These are phyloP conservation scores for Penicillium concentricum DNA, from an alignment of 2,329 filamentous ascomycete species.

Conservation along the genomic window DNA sequence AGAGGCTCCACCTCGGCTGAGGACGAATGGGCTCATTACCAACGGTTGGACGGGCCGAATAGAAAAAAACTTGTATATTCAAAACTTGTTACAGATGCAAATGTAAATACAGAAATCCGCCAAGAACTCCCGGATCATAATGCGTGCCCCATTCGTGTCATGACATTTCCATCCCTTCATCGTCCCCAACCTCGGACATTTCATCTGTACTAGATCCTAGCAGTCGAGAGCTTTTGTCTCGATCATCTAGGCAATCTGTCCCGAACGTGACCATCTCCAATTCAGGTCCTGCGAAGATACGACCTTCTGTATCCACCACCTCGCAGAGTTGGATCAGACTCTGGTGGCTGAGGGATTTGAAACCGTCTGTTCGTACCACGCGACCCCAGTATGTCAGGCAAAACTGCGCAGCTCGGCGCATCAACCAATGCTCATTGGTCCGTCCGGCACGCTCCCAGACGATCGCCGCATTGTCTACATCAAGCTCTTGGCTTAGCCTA, in stretches of 20 bases:
- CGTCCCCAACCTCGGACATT: constrained; percentile 44
- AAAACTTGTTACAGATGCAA: neutral
- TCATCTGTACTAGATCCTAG: constrained; percentile 32
- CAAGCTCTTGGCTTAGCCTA: constrained; percentile 82
- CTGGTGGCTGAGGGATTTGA: constrained; percentile 73
- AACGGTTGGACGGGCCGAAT: constrained; percentile 15
- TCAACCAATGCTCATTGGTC: constrained; percentile 90
- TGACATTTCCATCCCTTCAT: constrained; percentile 49
- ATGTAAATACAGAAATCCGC: constrained; percentile 4
- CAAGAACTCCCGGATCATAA: constrained; percentile 20
- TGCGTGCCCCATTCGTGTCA: constrained; percentile 26
- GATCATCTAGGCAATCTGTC: constrained; percentile 45
- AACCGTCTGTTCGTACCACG: constrained; percentile 84
- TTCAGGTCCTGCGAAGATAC: constrained; percentile 85
- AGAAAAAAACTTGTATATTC: neutral
- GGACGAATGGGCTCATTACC: constrained; percentile 5
- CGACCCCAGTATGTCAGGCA: constrained; percentile 94
- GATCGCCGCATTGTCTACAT: constrained; percentile 90
- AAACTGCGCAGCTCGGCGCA: constrained; percentile 80
- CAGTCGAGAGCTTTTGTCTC: constrained; percentile 33
- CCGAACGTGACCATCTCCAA: constrained; percentile 61
- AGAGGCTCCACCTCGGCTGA: constrained; percentile 11
- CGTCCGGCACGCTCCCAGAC: constrained; percentile 93
- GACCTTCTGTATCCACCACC: constrained; percentile 89
- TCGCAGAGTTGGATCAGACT: constrained; percentile 89